phyloP scores from a whole-genome alignment of 192 early-diverging fungal genomes.

The Gonapodya prolifera region DNA sequence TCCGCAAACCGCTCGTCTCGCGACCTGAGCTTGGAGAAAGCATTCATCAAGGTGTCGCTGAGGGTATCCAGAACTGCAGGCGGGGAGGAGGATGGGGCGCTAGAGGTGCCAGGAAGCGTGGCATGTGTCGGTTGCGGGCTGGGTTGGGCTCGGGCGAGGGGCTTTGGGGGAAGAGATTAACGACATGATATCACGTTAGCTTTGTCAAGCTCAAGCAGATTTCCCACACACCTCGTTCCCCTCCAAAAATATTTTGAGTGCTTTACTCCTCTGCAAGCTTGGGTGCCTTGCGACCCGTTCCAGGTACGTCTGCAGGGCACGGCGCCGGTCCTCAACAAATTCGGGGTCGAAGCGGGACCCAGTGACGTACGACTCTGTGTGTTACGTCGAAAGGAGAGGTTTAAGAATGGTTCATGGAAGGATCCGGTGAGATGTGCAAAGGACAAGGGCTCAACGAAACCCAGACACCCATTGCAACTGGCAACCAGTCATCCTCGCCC shows the following conservation, averaged over 20 bases:
- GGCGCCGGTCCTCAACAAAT: constrained; percentile 71
- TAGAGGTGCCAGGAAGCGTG: neutral
- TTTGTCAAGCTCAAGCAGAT: neutral
- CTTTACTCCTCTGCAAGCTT: constrained; percentile 51
- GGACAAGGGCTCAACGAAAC: neutral
- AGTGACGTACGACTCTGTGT: constrained; percentile 60
- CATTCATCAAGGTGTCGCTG: constrained; percentile 74
- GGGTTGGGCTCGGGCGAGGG: neutral
- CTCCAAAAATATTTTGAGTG: constrained; percentile 71
- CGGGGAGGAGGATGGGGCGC: neutral
- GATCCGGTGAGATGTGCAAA: neutral
- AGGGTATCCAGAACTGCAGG: constrained; percentile 65
- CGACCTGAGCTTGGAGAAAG: constrained; percentile 80
- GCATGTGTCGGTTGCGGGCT: neutral
- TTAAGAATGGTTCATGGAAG: neutral
- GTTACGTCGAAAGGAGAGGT: too few relatives aligned
- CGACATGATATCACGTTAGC: too few relatives aligned
- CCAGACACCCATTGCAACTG: too few relatives aligned
- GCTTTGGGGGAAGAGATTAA: too few relatives aligned
- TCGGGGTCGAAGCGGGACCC: constrained; percentile 88
- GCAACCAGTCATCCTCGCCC: too few relatives aligned
- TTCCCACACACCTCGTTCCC: constrained; percentile 36
- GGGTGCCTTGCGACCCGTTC: constrained; percentile 73
- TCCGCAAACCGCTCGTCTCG: constrained; percentile 75
- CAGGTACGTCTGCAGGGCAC: constrained; percentile 72